Percentiles rank a stretch among this genome's conserved stretches.
Evolutionary conservation across 306 rosid genomes (phyloP).

Genomic region (Cicer judaicum): DNA sequence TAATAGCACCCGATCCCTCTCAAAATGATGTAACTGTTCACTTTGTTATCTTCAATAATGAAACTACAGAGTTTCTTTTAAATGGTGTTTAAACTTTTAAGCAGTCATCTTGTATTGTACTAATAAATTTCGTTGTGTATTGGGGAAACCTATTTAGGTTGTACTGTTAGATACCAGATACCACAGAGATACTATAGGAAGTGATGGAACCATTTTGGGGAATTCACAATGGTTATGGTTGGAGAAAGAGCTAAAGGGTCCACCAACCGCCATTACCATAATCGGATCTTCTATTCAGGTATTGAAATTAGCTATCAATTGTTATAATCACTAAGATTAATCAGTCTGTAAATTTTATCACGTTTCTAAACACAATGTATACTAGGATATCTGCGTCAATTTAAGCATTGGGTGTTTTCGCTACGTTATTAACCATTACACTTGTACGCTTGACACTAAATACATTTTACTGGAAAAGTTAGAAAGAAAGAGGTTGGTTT

Average conservation of each 20-base stretch:
- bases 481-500: neutral
- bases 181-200: constrained; percentile 78
- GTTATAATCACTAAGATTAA: constrained; percentile 10
- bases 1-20: neutral
- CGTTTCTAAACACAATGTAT: constrained; percentile 8
- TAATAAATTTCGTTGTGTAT: constrained; percentile 32
- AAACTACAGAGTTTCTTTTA: constrained; percentile 13
- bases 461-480: neutral
- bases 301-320: constrained; percentile 17
- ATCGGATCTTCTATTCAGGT: constrained; percentile 88
- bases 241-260: constrained; percentile 68
- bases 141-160: constrained; percentile 45
- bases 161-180: constrained; percentile 76
- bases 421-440: neutral
- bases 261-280: constrained; percentile 67
- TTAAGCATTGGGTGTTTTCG: neutral
- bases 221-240: constrained; percentile 78
- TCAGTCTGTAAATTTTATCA: constrained; percentile 8
- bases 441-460: neutral
- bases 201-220: constrained; percentile 82
- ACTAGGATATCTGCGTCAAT: constrained; percentile 19
- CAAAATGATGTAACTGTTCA: constrained; percentile 4
- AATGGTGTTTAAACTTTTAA: neutral
- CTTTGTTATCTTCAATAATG: constrained; percentile 16
- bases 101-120: constrained; percentile 38